Base-by-base conservation (phyloP, 495 filamentous ascomycete species). In the Neurospora discreta region DNA sequence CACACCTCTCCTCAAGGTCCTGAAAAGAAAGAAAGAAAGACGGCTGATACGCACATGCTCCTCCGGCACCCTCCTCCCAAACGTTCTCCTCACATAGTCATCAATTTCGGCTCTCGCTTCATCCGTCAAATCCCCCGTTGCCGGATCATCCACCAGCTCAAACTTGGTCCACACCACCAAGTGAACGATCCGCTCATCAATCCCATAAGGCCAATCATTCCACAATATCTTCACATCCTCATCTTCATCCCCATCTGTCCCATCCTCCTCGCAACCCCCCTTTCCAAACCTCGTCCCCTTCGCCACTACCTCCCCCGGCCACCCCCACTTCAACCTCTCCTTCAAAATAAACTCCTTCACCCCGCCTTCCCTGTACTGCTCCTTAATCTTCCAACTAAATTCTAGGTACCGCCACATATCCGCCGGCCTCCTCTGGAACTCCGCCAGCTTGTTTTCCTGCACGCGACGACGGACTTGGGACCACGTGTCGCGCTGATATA, bases 81-180 rank as follows among this genome's bases (percentile, higher is more conserved):
- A 96, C 5, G 81, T 89, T 76, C 80, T 83, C 70, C 84, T 76
- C 43, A 97, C 90, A 80, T 85, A 96, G 1, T 77, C 83, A 39
- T 93, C 88, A 71, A 97, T 91, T 77, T 88, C 85, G 40, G 78
- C 79, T 46, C 89, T 85, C 36, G 89, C 87, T 69, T 86, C 74
- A 10, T 86, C 80, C 6, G 91, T 93, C 74, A 95, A 77, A 73
- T 92, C 88, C 38, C 84, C 90, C 3, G 89, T 93, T 26, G 71
- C 82, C 43, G 91, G 87, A 74, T 91, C 87, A 41, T 94, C 84
- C 65, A 86, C 85, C 4, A 86, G 74, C 36, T 78, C 77, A 77
- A 96, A 97, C 79, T 96, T 97, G n/a, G 91, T 94, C 93, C 93
- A 97, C 11, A 96, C 87, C 18, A 95, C 91, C 26, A 96, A 81